phyloP scores from a whole-genome alignment of 192 early-diverging fungal genomes.

The Coemansia sp. region DNA sequence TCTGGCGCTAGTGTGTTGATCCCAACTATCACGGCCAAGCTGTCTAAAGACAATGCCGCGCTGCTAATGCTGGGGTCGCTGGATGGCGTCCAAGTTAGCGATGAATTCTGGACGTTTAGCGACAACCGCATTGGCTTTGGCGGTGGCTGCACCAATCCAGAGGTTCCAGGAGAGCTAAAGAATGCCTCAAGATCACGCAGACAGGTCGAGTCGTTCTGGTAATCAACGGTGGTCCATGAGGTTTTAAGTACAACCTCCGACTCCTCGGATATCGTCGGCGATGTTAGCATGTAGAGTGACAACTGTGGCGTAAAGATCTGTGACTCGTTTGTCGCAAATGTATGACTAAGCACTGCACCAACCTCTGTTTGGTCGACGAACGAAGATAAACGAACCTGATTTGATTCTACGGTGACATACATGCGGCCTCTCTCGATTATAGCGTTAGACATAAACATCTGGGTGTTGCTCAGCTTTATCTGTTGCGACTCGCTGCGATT shows the following conservation, averaged over 20 bases:
- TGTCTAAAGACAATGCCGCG: slow-evolving; percentile 46
- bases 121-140: slow-evolving; percentile 53
- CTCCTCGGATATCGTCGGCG: slow-evolving; percentile 44
- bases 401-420: slow-evolving; percentile 48
- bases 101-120: slow-evolving; percentile 52
- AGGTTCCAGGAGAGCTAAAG: slow-evolving; percentile 49
- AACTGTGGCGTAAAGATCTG: slow-evolving; percentile 53
- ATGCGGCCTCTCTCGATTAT: slow-evolving; percentile 44
- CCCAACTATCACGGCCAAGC: slow-evolving; percentile 48
- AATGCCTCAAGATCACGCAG: slow-evolving; percentile 49
- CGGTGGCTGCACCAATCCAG: slow-evolving; percentile 52
- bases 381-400: slow-evolving; percentile 50
- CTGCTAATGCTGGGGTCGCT: slow-evolving; percentile 33
- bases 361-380: slow-evolving; percentile 30
- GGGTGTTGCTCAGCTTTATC: slow-evolving; percentile 35
- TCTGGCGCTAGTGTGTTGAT: slow-evolving; percentile 40
- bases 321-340: slow-evolving; percentile 41
- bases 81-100: slow-evolving; percentile 35
- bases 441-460: slow-evolving; percentile 47
- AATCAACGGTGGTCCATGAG: slow-evolving; percentile 53
- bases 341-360: slow-evolving; percentile 44
- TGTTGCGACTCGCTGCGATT: slow-evolving; percentile 29
- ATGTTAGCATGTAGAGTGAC: slow-evolving; percentile 50
- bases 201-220: slow-evolving; percentile 35
- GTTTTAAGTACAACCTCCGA: slow-evolving; percentile 52